Evolutionary conservation across 768 basidiomycete species (phyloP).

Genomic region (Xanthoconium stramineum): DNA sequence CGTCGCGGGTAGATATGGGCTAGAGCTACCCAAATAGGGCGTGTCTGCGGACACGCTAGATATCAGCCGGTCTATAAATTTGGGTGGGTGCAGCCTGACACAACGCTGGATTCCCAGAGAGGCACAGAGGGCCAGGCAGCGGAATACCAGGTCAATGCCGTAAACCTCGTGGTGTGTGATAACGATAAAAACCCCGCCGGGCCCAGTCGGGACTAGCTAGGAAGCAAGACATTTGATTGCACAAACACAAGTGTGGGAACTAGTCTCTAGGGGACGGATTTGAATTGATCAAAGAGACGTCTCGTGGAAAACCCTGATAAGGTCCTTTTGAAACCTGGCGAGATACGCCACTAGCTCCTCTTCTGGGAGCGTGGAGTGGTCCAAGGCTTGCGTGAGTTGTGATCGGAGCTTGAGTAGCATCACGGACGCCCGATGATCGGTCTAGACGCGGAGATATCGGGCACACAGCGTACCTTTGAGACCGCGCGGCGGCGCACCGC

Average conservation of each 20-base stretch:
- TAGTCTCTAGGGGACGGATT: not conserved
- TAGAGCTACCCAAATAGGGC: slow-evolving; percentile 12
- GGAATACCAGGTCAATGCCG: not conserved
- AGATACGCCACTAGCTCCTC: slow-evolving; percentile 66
- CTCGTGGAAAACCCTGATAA: slow-evolving; percentile 47
- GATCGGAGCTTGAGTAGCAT: slow-evolving; percentile 56
- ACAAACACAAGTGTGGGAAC: slow-evolving; percentile 1
- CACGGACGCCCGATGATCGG: not conserved
- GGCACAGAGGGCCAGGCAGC: not conserved
- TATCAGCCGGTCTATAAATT: slow-evolving; percentile 1
- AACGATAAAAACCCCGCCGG: not conserved
- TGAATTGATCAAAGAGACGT: slow-evolving; percentile 13
- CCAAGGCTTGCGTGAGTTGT: slow-evolving; percentile 69
- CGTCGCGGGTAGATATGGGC: slow-evolving; percentile 12
- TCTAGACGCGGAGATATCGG: not conserved
- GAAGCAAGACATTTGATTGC: slow-evolving; percentile 1
- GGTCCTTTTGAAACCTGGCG: slow-evolving; percentile 65
- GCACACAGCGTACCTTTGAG: slow-evolving; percentile 50
- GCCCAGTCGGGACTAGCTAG: too few species aligned
- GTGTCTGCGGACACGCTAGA: not conserved
- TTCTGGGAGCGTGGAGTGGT: slow-evolving; percentile 72
- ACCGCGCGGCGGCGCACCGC: slow-evolving; percentile 64
- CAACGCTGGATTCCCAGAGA: too few species aligned
- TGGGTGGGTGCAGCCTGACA: not conserved
- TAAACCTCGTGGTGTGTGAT: slow-evolving; percentile 17